These are phyloP conservation scores for Cenchrus americanus DNA, from an alignment of 176 grass and related monocot species.

Conservation along the genomic window DNA sequence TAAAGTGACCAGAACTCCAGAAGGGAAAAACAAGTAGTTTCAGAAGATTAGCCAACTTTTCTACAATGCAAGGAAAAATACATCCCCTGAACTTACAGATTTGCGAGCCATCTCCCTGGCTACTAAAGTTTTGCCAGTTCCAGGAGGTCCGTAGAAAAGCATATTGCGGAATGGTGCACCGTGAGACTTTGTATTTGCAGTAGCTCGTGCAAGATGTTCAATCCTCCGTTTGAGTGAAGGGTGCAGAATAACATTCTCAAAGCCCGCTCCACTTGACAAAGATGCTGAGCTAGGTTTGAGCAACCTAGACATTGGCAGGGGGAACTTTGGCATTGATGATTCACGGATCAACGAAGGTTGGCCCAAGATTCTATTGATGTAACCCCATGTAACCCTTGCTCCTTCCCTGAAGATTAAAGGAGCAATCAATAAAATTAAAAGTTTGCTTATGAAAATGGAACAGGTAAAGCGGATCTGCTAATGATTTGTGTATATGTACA, in stretches of 20 bases:
- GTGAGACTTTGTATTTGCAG: constrained; percentile 91
- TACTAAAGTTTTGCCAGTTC: constrained; percentile 96
- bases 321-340: constrained; percentile 91
- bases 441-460: constrained; percentile 15
- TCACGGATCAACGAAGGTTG: constrained; percentile 95
- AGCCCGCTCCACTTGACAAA: constrained; percentile 39
- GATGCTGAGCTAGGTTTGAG: constrained; percentile 42
- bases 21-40: not conserved
- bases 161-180: constrained; percentile 96
- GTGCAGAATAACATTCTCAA: constrained; percentile 88
- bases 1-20: not conserved
- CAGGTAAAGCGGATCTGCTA: not conserved
- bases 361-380: constrained; percentile 91
- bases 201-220: constrained; percentile 86
- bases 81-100: constrained; percentile 63
- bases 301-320: constrained; percentile 56
- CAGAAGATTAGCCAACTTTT: constrained; percentile 1
- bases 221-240: constrained; percentile 86
- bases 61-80: constrained; percentile 1
- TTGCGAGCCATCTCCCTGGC: constrained; percentile 94
- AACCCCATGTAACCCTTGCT: constrained; percentile 88
- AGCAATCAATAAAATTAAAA: constrained; percentile 33
- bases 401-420: constrained; percentile 72
- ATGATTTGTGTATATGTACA: not conserved
- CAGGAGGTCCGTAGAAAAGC: constrained; percentile 98